Base-by-base conservation (phyloP, 495 filamentous ascomycete genomes). In the Hypoxylon perforatum region DNA sequence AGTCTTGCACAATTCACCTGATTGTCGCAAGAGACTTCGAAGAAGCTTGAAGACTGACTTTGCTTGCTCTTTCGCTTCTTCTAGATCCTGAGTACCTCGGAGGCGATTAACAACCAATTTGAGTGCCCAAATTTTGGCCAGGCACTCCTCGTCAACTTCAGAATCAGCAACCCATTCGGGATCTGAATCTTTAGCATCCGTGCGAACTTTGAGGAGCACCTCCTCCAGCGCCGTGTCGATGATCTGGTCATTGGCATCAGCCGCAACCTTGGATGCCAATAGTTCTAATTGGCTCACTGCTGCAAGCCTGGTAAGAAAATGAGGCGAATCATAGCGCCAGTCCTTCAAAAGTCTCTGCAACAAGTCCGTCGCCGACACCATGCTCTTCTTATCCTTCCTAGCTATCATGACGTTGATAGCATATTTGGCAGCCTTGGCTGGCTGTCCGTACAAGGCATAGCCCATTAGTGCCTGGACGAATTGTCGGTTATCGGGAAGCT, bases 351-450 rank as follows among this genome's bases (percentile, higher is more conserved):
- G 90, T 62, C 90, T 89, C 44, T 88, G 82, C 2, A 96, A 74
- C 2, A 99, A 80, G 69, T 97, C 94, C 45, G 91, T 91, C 2
- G 92, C 91, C 60, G 93, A 90, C 17, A 78, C 69, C 86, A 93
- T 87, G 64, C 95, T 92, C 70, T 92, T 94, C 35, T 89, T 87
- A 33, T 95, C 90, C 23, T 91, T 85, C 12, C 88, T 88, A 19
- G 91, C 88, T 81, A 96, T 88, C 53, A 98, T 81, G 70, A 98
- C 92, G 22, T 91, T 91, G 35, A 98, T 89, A 0, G 95, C 96
- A 78, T 97, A 90, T 75, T 98, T 99, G 8, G 94, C 92, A 14
- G 91, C 91, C 65, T 88, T 88, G 11, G 92, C 85, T 2, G 95
- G 94, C 25, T 84, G 82, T 39, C 95, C 94, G 71, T 92, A 88